Conservation (phyloP, 768 basidiomycete genomes). For the Boletellus emodensis region DNA sequence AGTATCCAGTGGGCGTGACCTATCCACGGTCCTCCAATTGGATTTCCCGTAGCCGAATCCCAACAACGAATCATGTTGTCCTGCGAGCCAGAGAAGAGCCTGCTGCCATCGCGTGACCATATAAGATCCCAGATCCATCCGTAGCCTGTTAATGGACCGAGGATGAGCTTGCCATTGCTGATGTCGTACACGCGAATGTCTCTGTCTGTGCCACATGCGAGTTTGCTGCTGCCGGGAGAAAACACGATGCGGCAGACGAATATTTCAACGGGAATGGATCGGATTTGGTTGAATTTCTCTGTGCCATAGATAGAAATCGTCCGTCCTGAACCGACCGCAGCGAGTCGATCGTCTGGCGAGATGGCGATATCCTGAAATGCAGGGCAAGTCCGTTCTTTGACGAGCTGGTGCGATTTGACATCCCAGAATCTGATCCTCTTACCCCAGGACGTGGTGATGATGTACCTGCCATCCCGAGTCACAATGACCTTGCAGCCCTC, state of each 20-base stretch:
- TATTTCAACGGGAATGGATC: background rate
- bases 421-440: background rate
- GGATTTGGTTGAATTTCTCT: background rate
- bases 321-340: background rate
- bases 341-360: background rate
- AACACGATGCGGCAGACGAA: too few species aligned
- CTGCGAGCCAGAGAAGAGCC: background rate
- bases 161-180: background rate
- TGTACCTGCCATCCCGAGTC: background rate
- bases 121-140: background rate
- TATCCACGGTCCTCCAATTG: too few species aligned
- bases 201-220: background rate
- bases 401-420: background rate
- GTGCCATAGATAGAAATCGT: background rate
- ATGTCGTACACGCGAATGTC: background rate
- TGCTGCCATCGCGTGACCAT: background rate
- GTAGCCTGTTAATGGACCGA: background rate
- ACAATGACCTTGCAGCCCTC: too few species aligned
- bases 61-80: too few species aligned
- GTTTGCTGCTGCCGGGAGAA: background rate
- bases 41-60: too few species aligned
- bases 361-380: background rate
- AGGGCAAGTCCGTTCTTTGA: background rate
- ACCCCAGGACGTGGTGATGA: background rate
- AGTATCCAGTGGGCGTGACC: too few species aligned